Evolutionary conservation across 1,284 basidiomycete species (phyloP).

Genomic region (Filobasidium uniguttulatum): DNA sequence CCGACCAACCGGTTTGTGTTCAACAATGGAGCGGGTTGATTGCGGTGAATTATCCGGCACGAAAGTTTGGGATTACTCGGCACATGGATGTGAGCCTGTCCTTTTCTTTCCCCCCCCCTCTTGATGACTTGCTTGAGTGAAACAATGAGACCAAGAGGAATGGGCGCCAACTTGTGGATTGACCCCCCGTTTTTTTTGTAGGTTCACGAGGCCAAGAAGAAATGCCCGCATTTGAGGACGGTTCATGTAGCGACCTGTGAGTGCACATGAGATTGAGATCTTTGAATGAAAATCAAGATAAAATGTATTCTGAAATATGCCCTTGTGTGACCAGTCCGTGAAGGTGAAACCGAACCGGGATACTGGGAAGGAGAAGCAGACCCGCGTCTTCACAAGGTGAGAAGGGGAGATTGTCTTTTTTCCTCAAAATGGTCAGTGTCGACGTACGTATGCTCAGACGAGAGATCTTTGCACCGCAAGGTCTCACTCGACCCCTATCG

Average conservation of each 20-base stretch:
- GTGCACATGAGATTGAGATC: slow-evolving; percentile 3
- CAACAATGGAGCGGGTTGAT: slow-evolving; percentile 82
- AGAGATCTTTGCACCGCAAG: too few relatives aligned
- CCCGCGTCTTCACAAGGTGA: slow-evolving; percentile 82
- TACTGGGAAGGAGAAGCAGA: slow-evolving; percentile 75
- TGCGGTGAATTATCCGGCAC: slow-evolving; percentile 89
- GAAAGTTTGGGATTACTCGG: slow-evolving; percentile 65
- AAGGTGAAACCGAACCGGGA: slow-evolving; percentile 72
- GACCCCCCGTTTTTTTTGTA: slow-evolving; percentile 3
- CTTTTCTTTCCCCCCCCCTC: not conserved
- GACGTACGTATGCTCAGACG: too few relatives aligned
- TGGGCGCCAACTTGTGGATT: too few relatives aligned
- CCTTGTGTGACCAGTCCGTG: slow-evolving; percentile 28
- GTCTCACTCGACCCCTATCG: slow-evolving; percentile 91
- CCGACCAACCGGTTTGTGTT: slow-evolving; percentile 67
- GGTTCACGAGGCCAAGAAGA: slow-evolving; percentile 63
- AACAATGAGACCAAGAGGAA: not conserved
- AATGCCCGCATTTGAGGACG: slow-evolving; percentile 68
- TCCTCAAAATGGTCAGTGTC: too few relatives aligned
- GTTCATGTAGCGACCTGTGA: slow-evolving; percentile 92
- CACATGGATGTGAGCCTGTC: slow-evolving; percentile 16
- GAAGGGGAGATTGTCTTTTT: too few relatives aligned
- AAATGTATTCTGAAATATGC: not conserved
- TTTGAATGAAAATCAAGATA: not conserved
- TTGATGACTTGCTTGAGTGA: slow-evolving; percentile 11